Conservation (phyloP, 148 eudicot species). For the Pouteria glomerata region DNA sequence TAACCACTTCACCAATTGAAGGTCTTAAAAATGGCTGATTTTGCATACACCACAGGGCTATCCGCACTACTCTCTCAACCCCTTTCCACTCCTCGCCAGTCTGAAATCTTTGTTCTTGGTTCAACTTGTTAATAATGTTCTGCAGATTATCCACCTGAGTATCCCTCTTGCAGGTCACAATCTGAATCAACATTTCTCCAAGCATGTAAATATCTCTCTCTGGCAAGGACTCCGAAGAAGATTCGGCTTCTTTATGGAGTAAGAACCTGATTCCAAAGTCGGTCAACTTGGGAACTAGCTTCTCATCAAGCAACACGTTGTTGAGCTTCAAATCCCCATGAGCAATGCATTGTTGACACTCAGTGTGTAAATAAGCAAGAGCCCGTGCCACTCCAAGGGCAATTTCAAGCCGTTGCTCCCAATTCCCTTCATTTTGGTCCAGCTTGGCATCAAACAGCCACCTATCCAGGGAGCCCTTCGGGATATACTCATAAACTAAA, state of each 20-base stretch:
- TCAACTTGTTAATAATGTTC: conserved; percentile 25
- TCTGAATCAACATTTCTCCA: conserved; percentile 43
- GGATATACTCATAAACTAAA: conserved; percentile 43
- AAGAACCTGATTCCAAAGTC: conserved; percentile 43
- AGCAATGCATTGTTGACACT: conserved; percentile 49
- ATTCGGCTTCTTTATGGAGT: conserved; percentile 18
- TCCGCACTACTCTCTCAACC: conserved; percentile 41
- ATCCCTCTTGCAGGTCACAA: conserved; percentile 35
- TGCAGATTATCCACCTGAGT: conserved; percentile 13
- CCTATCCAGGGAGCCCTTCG: conserved; percentile 39
- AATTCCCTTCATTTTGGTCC: conserved; percentile 19
- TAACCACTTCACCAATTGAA: conserved; percentile 54
- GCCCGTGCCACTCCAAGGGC: conserved; percentile 54
- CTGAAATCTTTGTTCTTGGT: conserved; percentile 16
- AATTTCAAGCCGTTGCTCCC: conserved; percentile 42
- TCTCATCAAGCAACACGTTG: conserved; percentile 52
- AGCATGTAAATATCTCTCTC: conserved; percentile 51
- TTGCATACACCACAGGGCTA: conserved; percentile 68
- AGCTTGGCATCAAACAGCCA: conserved; percentile 31
- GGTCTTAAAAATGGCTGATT: conserved; percentile 51
- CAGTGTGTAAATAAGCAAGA: conserved; percentile 47
- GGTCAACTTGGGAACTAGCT: conserved; percentile 48
- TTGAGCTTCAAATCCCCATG: conserved; percentile 56
- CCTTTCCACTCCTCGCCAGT: conserved; percentile 27
- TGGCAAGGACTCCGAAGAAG: conserved; percentile 41